Evolutionary conservation across 2,329 filamentous ascomycete genomes (phyloP), one percentile per base, ranked within the genome.

Genomic region (Exophiala dermatitidis): DNA sequence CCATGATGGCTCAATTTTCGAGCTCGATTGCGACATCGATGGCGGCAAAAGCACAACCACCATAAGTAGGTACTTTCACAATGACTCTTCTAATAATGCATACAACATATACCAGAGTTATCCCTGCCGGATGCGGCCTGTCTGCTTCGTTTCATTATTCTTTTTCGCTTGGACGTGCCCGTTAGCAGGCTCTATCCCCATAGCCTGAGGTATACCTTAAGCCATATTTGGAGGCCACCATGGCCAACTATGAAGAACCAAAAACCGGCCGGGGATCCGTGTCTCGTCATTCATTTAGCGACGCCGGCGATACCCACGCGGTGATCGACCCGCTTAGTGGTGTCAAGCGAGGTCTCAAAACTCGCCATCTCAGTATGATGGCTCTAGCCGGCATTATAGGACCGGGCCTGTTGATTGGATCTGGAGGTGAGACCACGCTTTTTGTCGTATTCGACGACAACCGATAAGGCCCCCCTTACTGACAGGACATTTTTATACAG

Each of bases 361-460:
- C 79, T 9, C 76, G 81, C n/a, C 82, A 84, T 65, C 78, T 84
- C 4, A 80, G 84, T 68, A 84, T 85, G 80, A 82, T 85, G 57
- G 82, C 82, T 36, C 71, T 74, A 43, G 70, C 68, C 1, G 71
- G 71, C 32, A 72, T 71, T 9, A 73, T 73, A 8, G 60, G 60
- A 1, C 57, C 60, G 1, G 60, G 60, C 46, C 52, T 61, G 29
- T 50, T 61, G 36, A 54, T 61, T 36, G 59, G 57, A n/a, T 54
- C 55, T n/a, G 59, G 59, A 19, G 52, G 48, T 50, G 30, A 50
- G 48, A 26, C 33, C 31, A 30, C 40, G 3, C 28, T 12, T 44
- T 26, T 6, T 10, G 19, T 31, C 33, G 8, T 8, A 46, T 26
- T 30, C 30, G n/a, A 10, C 26, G 28, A 33, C 41, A 12, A 33